Base-by-base conservation (phyloP, 192 early-diverging fungal genomes). In the Diversispora epigaea region DNA sequence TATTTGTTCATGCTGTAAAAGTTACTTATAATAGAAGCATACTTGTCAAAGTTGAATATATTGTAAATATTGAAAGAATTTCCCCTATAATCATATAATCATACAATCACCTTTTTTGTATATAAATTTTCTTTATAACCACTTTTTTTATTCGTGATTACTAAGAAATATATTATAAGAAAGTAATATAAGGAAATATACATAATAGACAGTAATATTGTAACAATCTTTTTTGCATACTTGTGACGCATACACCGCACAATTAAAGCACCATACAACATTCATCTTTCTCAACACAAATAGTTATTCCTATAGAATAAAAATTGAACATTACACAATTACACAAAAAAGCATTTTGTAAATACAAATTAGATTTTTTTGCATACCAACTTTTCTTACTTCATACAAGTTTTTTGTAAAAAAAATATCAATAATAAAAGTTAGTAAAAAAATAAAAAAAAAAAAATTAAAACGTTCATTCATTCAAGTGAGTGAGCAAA, bases 221-320 rank as follows among this genome's bases (percentile, higher is more conserved):
- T 32, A 32, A 32, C 25, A 32, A 43, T 54, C 25, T 25, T 61
- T 41, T 17, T 63, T 63, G 61, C 40, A 63, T 63, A 63, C 39
- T 63, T 41, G 21, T 63, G n/a, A 43, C 61, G 61, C 61, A 41
- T 63, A 63, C 41, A 63, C 5, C 61, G 61, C 61, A 62, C 60
- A 21, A 62, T 6, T 39, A 50, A 50, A 50, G 49, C 60, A 63
- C 41, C 39, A 44, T 11, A 63, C 21, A 63, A 10, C 40, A 41
- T 63, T 32, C 17, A 11, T 3, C 32, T 63, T 41, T 63, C 61
- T 63, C n/a, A 6, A 9, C 14, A 63, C 25, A 0, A 58, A 8
- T 25, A n/a, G 52, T n/a, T 22, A 58, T 32, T 32, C 25, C 25
- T 32, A 32, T 32, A 32, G 25, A 32, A 32, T 32, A 32, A 32